phyloP scores from a whole-genome alignment of 805 yeast species.

The Jamesozyma gamospora region DNA sequence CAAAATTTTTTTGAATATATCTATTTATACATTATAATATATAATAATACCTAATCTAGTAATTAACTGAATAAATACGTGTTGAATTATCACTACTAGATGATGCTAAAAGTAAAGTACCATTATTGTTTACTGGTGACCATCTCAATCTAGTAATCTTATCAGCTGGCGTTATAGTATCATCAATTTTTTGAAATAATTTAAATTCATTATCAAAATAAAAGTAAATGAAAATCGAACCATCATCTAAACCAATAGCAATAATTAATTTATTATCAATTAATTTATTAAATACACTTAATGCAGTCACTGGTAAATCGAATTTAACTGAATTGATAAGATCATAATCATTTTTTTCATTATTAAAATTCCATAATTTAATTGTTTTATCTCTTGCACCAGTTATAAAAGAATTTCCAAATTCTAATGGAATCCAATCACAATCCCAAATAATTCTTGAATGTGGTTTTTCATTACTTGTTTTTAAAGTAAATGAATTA shows the following conservation, averaged over 20 bases:
- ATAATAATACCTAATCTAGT: slow-evolving; percentile 1
- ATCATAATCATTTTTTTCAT: slow-evolving; percentile 30
- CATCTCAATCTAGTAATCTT: slow-evolving; percentile 55
- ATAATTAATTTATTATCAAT: slow-evolving; percentile 31
- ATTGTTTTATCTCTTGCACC: slow-evolving; percentile 79
- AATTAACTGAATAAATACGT: slow-evolving; percentile 29
- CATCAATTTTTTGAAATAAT: slow-evolving; percentile 29
- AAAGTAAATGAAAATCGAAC: slow-evolving; percentile 40
- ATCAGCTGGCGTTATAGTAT: slow-evolving; percentile 45
- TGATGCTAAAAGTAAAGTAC: slow-evolving; percentile 44
- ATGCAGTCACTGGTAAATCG: slow-evolving; percentile 53
- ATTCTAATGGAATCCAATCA: slow-evolving; percentile 61
- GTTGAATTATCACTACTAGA: slow-evolving; percentile 52
- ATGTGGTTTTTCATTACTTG: slow-evolving; percentile 63
- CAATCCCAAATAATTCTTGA: slow-evolving; percentile 92
- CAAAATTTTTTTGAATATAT: neutral
- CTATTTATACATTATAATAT: neutral
- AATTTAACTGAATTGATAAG: slow-evolving; percentile 36
- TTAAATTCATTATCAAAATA: slow-evolving; percentile 28
- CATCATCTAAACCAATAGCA: slow-evolving; percentile 65
- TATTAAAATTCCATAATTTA: slow-evolving; percentile 54
- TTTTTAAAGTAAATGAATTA: slow-evolving; percentile 33
- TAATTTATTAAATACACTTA: slow-evolving; percentile 37
- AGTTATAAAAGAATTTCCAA: slow-evolving; percentile 54
- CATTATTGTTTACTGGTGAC: slow-evolving; percentile 28